Evolutionary conservation across 768 basidiomycete species (phyloP).

Genomic region (Xerocomellus amylosporus): DNA sequence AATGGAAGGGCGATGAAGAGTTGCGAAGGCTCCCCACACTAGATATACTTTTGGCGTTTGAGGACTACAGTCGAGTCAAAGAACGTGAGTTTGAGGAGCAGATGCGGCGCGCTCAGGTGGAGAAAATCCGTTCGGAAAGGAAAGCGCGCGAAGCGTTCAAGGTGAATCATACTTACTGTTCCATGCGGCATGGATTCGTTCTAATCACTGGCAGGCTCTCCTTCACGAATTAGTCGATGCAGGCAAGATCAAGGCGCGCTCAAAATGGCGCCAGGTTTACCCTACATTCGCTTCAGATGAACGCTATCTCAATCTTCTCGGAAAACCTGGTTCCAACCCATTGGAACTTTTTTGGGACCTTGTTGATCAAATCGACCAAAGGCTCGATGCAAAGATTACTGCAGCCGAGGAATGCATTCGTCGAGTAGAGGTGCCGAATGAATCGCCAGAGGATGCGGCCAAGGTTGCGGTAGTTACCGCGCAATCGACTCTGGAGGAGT

Average conservation of each 20-base stretch:
- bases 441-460: constrained; percentile 28
- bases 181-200: neutral
- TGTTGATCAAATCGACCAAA: constrained; percentile 84
- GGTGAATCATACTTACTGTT: constrained; percentile 37
- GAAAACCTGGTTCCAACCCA: constrained; percentile 91
- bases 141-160: constrained; percentile 91
- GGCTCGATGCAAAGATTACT: constrained; percentile 76
- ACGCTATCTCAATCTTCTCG: constrained; percentile 85
- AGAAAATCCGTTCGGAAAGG: constrained; percentile 79
- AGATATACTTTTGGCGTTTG: constrained; percentile 90
- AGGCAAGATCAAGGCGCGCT: constrained; percentile 72
- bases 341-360: constrained; percentile 96
- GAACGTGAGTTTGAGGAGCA: constrained; percentile 92
- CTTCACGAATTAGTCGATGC: constrained; percentile 64
- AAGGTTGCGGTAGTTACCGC: constrained; percentile 40
- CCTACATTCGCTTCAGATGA: constrained; percentile 71
- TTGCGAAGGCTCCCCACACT: constrained; percentile 82
- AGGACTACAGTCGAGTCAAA: constrained; percentile 87
- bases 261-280: constrained; percentile 91
- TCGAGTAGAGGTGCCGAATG: constrained; percentile 36
- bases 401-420: constrained; percentile 61
- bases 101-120: constrained; percentile 72
- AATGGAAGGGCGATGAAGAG: constrained; percentile 75
- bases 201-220: constrained; percentile 48
- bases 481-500: constrained; percentile 67